Evolutionary conservation across 352 stramenopile genomes (phyloP).

Genomic region (Achlya hypogyna): DNA sequence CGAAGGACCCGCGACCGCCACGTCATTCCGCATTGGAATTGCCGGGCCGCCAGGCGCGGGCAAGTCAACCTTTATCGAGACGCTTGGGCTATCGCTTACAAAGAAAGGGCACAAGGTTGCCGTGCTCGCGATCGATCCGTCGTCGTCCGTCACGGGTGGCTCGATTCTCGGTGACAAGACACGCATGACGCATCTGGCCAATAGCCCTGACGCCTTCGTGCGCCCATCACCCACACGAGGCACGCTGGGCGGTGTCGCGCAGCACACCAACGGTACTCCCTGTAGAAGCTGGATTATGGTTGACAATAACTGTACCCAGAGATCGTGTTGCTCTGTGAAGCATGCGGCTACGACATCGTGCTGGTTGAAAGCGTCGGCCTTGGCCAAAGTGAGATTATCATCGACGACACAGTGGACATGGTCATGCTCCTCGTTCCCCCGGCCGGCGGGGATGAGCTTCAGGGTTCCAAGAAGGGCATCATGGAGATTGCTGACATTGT

Average conservation of each 20-base stretch:
- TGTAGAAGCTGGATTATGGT: neutral
- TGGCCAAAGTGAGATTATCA: conserved; percentile 95
- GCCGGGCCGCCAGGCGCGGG: conserved; percentile 90
- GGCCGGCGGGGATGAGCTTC: conserved; percentile 92
- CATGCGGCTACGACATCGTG: conserved; percentile 90
- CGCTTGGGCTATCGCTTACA: conserved; percentile 85
- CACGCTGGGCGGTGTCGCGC: conserved; percentile 59
- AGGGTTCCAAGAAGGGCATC: conserved; percentile 98
- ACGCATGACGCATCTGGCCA: conserved; percentile 92
- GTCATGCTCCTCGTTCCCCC: conserved; percentile 93
- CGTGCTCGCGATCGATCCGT: conserved; percentile 95
- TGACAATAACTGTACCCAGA: conserved; percentile 29
- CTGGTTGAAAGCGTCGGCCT: conserved; percentile 97
- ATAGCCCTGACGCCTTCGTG: conserved; percentile 88
- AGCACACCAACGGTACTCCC: conserved; percentile 51
- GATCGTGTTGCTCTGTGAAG: conserved; percentile 92
- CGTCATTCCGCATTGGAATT: conserved; percentile 85
- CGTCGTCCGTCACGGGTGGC: conserved; percentile 89
- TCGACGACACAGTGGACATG: conserved; percentile 95
- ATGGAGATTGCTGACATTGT: conserved; percentile 96
- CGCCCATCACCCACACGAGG: conserved; percentile 86
- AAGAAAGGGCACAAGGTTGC: conserved; percentile 80
- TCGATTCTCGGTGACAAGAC: conserved; percentile 98
- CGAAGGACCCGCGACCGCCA: neutral
- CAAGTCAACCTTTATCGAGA: conserved; percentile 97